A percentile compares a stretch with the other conserved stretches of the same genome.
These are phyloP conservation scores for Auricularia sp. DNA, from an alignment of 768 basidiomycete species.

Conservation along the genomic window DNA sequence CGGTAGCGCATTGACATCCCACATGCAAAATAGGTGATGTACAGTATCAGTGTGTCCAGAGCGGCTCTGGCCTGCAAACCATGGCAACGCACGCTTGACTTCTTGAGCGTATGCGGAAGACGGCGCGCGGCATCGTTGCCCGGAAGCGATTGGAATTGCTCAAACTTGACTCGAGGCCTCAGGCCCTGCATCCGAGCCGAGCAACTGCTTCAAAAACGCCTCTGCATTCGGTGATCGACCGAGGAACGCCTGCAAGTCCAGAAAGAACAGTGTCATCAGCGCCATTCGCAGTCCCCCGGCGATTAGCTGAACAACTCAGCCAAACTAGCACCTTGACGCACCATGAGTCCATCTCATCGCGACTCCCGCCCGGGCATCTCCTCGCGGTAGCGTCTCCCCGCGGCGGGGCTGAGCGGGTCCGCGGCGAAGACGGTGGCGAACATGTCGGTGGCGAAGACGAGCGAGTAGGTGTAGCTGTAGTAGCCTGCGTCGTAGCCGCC, in stretches of 20 bases:
- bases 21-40: no score
- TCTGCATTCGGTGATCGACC: conserved; percentile 65
- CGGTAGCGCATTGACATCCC: no score
- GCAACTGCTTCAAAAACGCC: conserved; percentile 62
- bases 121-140: no score
- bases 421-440: conserved; percentile 69
- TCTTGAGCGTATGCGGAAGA: no score
- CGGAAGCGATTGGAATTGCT: no score
- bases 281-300: no score
- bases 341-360: conserved; percentile 74
- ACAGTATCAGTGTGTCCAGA: no score
- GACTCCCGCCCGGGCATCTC: conserved; percentile 70
- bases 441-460: conserved; percentile 55
- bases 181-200: conserved; percentile 24
- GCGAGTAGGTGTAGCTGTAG: conserved; percentile 68
- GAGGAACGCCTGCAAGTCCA: conserved; percentile 52
- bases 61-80: no score
- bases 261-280: no score
- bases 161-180: no score
- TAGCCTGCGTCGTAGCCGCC: conserved; percentile 66
- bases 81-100: no score
- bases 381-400: conserved; percentile 54
- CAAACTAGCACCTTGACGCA: conserved; percentile 16
- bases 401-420: conserved; percentile 37
- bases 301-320: neutral